Evolutionary conservation across 768 basidiomycete genomes (phyloP), one percentile per base, ranked within the genome.

Genomic region (Rossbeevera mucosa): DNA sequence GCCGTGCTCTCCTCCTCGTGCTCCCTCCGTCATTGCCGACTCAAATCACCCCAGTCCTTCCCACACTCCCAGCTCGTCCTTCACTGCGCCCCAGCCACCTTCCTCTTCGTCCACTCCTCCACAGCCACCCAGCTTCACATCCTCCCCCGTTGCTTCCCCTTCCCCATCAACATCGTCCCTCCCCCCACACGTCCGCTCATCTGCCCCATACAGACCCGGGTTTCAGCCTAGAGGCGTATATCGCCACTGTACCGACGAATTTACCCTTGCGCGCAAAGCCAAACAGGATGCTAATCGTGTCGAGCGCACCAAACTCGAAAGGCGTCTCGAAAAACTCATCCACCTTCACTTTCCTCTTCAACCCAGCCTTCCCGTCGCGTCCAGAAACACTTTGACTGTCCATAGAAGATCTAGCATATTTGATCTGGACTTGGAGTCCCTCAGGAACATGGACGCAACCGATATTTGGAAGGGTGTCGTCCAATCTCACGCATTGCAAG

Each of bases 171-270:
- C 49, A 21, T 63, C 63, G 8, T 57, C 70, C 7, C 64, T 62
- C 31, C 65, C 54, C 14, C 18, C 36, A 38, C 36, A 38, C 5
- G 14, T 22, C 13, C 67, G 62, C 46, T 55, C 66, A 45, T 61
- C 70, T 5, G 82, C 85, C 1, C 88, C 86, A 2, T 98, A 98
- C 65, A 83, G 86, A 43, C 84, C 91, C 3, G 92, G 93, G 1
- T 99, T 97, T 65, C 95, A 99, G 66, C 95, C 95, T 5, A 87
- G 79, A 61, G 94, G 94, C 5, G 81, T 93, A 5, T 86, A 82
- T 64, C 74, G 85, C 12, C 83, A 79, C 5, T 80, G 87, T 31
- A 96, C 94, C 7, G 92, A 91, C 50, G 88, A 91, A 49, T 97
- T 92, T 60, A 51, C 51, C 4, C 77, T 78, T 4, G 57, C 74